phyloP scores from a whole-genome alignment of 495 filamentous ascomycete species.

The Xylaria nigripes region DNA sequence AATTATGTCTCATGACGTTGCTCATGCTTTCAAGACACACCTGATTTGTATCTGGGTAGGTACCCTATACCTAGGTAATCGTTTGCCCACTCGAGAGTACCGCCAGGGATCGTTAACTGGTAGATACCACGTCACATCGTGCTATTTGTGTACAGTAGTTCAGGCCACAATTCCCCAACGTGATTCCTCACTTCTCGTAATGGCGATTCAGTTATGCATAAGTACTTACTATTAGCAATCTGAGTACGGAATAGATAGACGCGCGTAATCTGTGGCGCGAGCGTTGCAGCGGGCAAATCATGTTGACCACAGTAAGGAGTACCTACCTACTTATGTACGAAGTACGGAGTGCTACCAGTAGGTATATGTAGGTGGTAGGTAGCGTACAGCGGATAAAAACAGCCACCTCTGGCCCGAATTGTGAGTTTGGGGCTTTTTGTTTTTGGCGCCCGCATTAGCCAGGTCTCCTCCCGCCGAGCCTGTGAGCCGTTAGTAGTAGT shows the following conservation, averaged over 20 bases:
- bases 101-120: slow-evolving; percentile 16
- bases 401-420: no score
- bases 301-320: slow-evolving; percentile 24
- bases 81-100: no score
- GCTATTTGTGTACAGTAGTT: slow-evolving; percentile 9
- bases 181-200: slow-evolving; percentile 22
- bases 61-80: no score
- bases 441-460: no score
- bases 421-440: no score
- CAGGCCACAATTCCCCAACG: slow-evolving; percentile 28
- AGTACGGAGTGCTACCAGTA: no score
- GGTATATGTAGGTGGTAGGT: no score
- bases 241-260: no score
- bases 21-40: slow-evolving; percentile 26
- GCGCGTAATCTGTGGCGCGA: slow-evolving; percentile 30
- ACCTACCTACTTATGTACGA: no score
- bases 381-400: no score
- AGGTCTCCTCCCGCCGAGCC: no score
- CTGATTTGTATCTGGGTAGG: slow-evolving; percentile 22
- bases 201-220: slow-evolving; percentile 31
- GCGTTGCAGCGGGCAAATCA: slow-evolving; percentile 29
- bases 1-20: slow-evolving; percentile 11
- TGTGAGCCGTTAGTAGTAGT: no score
- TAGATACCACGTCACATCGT: slow-evolving; percentile 28
- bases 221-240: slow-evolving; percentile 25